Evolutionary conservation across 148 eudicot genomes (phyloP).

Genomic region (Fagopyrum homotropicum): DNA sequence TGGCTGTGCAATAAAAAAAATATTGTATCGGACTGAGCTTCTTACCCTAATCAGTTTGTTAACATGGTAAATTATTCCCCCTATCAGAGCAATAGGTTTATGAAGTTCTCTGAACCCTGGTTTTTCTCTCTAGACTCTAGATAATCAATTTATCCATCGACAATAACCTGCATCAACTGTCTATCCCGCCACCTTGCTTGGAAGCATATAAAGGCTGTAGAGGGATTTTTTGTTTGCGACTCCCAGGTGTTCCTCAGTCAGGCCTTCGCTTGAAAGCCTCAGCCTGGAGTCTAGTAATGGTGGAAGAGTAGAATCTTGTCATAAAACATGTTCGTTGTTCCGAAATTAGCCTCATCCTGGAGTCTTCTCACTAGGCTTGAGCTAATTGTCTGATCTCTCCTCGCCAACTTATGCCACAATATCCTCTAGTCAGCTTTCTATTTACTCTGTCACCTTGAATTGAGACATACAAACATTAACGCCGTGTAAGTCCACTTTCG

Average conservation of each 20-base stretch:
- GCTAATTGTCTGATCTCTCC: neutral
- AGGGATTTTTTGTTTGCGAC: neutral
- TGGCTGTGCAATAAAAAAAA: neutral
- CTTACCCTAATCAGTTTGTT: neutral
- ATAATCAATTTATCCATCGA: neutral
- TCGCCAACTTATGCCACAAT: neutral
- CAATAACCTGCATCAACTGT: neutral
- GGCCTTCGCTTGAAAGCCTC: neutral
- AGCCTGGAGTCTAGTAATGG: neutral
- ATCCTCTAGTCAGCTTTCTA: neutral
- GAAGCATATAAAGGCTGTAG: neutral
- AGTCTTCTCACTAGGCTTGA: neutral
- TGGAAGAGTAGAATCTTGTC: neutral
- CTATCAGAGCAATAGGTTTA: neutral
- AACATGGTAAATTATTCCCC: neutral
- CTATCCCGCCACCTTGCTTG: neutral
- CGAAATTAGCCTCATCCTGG: neutral
- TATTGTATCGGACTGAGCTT: neutral
- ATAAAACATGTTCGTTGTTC: neutral
- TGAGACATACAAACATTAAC: neutral
- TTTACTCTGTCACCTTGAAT: neutral
- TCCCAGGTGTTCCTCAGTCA: neutral
- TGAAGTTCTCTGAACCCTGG: neutral
- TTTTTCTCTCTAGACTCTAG: neutral
- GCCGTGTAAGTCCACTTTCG: neutral